Base-by-base conservation (phyloP, 108 stramenopile species). In the Mayamaea pseudoterrestris region DNA sequence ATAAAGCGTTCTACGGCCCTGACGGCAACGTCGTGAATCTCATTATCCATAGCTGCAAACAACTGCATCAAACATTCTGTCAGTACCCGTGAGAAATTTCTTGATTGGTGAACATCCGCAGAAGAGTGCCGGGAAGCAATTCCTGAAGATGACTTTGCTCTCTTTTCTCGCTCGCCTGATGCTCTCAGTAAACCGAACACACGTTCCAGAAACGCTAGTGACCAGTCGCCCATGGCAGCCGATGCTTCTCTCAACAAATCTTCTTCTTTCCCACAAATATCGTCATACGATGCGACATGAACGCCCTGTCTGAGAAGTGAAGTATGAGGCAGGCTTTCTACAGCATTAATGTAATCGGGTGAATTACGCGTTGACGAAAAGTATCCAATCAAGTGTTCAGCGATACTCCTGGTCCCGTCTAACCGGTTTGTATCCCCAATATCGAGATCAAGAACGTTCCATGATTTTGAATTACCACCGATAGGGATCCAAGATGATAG, bases 401-500 rank as follows among this genome's bases (percentile, higher is more conserved):
- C 77, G 8, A 82, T 61, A 16, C 42, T 48, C 12, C 59, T 35
- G 5, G 73, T 81, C 11, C 74, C 84, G 20, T 13, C 26, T 14
- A 17, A 9, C 7, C 3, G 21, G n/a, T n/a, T n/a, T n/a, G n/a
- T n/a, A 14, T 24, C 43, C 25, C 57, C 60, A 12, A 30, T n/a
- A 27, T 30, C 26, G 16, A 12, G 50, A n/a, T n/a, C n/a, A 2
- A 53, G 6, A 0, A 23, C 11, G 17, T 37, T 51, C 65, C 65
- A 66, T n/a, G 49, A 40, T 11, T 65, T 35, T 8, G 59, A 39
- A 30, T 47, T 20, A 2, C 54, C 57, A 17, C 85, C 86, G 9
- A 84, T 62, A 7, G 90, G 90, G 44, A 92, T 52, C 90, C 90
- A 92, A 45, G 82, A 80, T 18, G 76, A 58, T 27, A 92, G 35